A percentile compares a stretch with the other conserved stretches of the same genome.
These are phyloP conservation scores for Pichia sp. DNA, from an alignment of 1,139 yeast genomes.

Conservation along the genomic window DNA sequence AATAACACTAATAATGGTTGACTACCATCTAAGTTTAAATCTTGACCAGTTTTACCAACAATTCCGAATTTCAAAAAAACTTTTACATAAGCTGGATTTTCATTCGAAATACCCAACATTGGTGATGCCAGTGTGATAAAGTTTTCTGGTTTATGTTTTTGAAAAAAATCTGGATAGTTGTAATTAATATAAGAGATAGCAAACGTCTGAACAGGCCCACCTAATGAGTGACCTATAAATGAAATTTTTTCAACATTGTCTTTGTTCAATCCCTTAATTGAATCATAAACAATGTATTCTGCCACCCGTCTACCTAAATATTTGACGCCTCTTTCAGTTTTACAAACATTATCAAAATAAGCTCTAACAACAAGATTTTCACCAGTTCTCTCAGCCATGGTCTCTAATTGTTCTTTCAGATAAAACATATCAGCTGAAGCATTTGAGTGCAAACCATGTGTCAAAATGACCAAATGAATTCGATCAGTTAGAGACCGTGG, in stretches of 20 bases:
- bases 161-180: conserved; percentile 63
- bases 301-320: conserved; percentile 81
- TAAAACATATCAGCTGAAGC: conserved; percentile 84
- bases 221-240: conserved; percentile 87
- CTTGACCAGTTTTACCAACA: conserved; percentile 92
- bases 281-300: conserved; percentile 59
- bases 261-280: conserved; percentile 30
- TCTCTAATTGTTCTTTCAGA: conserved; percentile 73
- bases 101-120: conserved; percentile 74
- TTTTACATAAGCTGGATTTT: conserved; percentile 83
- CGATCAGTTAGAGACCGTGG: conserved; percentile 31
- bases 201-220: conserved; percentile 86
- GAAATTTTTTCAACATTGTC: conserved; percentile 53
- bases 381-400: conserved; percentile 37
- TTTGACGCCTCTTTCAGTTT: conserved; percentile 86
- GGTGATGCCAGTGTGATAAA: conserved; percentile 87
- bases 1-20: conserved; percentile 65
- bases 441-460: conserved; percentile 92
- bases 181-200: conserved; percentile 76
- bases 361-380: conserved; percentile 75
- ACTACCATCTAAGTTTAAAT: conserved; percentile 58
- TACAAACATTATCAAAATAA: conserved; percentile 74
- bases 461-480: conserved; percentile 67
- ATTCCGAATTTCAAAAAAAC: conserved; percentile 81
- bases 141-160: conserved; percentile 62